Percentiles rank a stretch among this genome's conserved stretches.
Conservation (phyloP, 805 yeast species). For the Ogataea degrootiae region DNA sequence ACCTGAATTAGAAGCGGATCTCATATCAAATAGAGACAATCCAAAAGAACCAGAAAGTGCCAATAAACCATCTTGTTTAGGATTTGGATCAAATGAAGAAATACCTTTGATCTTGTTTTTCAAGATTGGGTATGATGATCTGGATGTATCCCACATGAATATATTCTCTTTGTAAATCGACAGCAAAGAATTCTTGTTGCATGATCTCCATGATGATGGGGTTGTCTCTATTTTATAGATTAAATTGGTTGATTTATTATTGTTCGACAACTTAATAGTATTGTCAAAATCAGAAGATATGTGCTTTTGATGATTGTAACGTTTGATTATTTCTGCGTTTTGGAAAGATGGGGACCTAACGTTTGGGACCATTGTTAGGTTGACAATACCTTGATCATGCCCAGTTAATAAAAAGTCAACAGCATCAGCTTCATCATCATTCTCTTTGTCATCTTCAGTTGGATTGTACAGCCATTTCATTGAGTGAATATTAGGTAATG, state of each 20-base stretch:
- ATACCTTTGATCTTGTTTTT: slow-evolving; percentile 50
- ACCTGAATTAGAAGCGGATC: slow-evolving; percentile 36
- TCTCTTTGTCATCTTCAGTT: slow-evolving; percentile 1
- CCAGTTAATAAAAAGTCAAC: slow-evolving; percentile 58
- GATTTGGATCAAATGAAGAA: slow-evolving; percentile 44
- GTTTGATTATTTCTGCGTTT: slow-evolving; percentile 68
- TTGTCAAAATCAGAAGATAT: slow-evolving; percentile 28
- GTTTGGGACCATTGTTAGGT: slow-evolving; percentile 63
- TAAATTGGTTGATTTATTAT: slow-evolving; percentile 18
- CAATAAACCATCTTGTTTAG: slow-evolving; percentile 44
- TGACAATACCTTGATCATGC: slow-evolving; percentile 69
- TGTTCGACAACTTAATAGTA: slow-evolving; percentile 26
- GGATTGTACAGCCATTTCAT: slow-evolving; percentile 45
- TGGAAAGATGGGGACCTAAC: slow-evolving; percentile 30
- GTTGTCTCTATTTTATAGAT: slow-evolving; percentile 35
- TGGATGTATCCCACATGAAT: slow-evolving; percentile 70
- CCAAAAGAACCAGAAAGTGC: slow-evolving; percentile 72
- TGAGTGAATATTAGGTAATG: slow-evolving; percentile 50
- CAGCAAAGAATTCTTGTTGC: slow-evolving; percentile 44
- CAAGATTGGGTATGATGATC: slow-evolving; percentile 54
- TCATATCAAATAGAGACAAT: slow-evolving; percentile 65
- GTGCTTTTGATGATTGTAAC: slow-evolving; percentile 76
- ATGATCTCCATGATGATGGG: slow-evolving; percentile 36
- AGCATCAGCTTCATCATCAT: slow-evolving; percentile 24
- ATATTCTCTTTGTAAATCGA: slow-evolving; percentile 65